Conservation (phyloP, 495 filamentous ascomycete genomes). For the Staphylotrichum longicolle region DNA sequence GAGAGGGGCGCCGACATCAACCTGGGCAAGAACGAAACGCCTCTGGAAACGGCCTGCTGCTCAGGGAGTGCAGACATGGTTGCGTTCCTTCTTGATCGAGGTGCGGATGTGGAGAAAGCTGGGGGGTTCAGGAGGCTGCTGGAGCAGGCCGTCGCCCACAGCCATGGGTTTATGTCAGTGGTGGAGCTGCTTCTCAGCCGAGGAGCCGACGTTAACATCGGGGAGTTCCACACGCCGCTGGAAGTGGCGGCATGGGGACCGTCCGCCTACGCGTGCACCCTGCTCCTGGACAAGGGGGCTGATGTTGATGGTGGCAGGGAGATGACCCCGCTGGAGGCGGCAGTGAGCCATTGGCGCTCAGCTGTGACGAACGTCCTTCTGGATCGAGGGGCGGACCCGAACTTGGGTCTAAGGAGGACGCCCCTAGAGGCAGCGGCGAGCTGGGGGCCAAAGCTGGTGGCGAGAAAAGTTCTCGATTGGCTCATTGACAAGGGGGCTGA, state of each 20-base stretch:
- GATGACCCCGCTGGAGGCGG: constrained; percentile 1
- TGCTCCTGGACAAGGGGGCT: neutral
- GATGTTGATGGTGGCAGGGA: neutral
- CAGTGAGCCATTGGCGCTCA: neutral
- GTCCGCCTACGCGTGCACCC: neutral
- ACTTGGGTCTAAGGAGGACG: neutral
- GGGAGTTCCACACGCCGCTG: neutral
- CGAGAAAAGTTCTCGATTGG: too few species aligned
- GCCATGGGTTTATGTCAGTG: neutral
- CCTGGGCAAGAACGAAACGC: neutral
- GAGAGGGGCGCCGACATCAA: neutral
- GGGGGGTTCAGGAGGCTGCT: neutral
- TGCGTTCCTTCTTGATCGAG: neutral
- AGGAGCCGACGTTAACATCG: neutral
- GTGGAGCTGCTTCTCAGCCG: neutral
- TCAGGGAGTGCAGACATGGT: neutral
- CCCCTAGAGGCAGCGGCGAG: neutral
- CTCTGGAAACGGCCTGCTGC: neutral
- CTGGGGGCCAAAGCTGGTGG: too few species aligned
- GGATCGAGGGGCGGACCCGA: neutral
- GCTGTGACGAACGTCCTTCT: neutral
- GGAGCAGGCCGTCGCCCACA: neutral
- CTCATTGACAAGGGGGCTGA: neutral
- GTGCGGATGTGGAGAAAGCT: neutral
- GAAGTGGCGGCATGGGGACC: neutral